phyloP scores from a whole-genome alignment of 768 basidiomycete genomes.

The Flagelloscypha sp. region DNA sequence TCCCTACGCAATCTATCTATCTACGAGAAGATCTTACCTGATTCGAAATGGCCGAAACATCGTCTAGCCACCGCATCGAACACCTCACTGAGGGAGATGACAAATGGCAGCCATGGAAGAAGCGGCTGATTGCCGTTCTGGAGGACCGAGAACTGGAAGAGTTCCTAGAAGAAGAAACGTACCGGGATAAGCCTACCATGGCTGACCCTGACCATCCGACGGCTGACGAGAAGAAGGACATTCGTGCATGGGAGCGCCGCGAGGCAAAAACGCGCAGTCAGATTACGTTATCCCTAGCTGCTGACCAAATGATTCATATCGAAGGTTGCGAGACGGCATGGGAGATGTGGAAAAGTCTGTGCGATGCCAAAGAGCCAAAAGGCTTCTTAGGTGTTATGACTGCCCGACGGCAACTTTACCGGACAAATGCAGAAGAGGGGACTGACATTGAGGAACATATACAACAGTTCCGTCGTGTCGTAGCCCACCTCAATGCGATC shows the following conservation, averaged over 20 bases:
- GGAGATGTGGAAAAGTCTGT: constrained; percentile 5
- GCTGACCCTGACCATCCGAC: constrained; percentile 5
- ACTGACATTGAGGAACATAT: constrained; percentile 5
- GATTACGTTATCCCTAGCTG: constrained; percentile 7
- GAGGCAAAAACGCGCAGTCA: constrained; percentile 7
- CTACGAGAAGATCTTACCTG: no score
- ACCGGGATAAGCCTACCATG: constrained; percentile 3
- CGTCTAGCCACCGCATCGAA: constrained; percentile 6
- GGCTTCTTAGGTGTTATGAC: constrained; percentile 7
- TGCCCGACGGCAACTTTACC: constrained; percentile 4
- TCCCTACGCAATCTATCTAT: no score
- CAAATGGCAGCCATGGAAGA: constrained; percentile 4
- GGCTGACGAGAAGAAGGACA: constrained; percentile 4
- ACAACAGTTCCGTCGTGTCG: constrained; percentile 2
- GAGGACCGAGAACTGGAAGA: constrained; percentile 8
- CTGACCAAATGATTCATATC: constrained; percentile 9
- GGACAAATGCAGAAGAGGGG: constrained; percentile 7
- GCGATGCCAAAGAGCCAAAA: constrained; percentile 6
- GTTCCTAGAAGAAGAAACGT: constrained; percentile 5
- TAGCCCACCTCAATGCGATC: constrained; percentile 5
- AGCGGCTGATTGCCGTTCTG: constrained; percentile 6
- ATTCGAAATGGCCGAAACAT: constrained; percentile 4
- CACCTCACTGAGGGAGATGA: constrained; percentile 10
- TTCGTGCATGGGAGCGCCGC: neutral
- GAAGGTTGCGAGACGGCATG: constrained; percentile 4